Base-by-base conservation (phyloP, 2,329 filamentous ascomycete genomes). In the Phialophora macrospora region DNA sequence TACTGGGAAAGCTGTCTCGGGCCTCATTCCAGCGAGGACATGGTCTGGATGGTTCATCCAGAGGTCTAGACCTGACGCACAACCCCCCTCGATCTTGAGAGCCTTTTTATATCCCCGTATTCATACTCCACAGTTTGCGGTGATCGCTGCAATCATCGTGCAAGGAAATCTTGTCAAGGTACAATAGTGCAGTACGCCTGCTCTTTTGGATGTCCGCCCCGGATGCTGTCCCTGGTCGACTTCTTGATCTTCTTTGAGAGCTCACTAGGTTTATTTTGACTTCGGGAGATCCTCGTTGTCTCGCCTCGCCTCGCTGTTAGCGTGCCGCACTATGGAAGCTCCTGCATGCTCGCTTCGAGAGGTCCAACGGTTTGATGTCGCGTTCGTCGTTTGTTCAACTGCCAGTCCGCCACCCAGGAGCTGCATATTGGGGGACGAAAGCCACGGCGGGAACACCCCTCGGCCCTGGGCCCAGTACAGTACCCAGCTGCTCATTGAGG, bases 271-370 rank as follows among this genome's bases (percentile, higher is more conserved):
- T 14, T 26, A 32, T 32, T 54, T 54, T 54, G 51, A 54, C 51
- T 54, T 54, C 24, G 51, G 24, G n/a, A n/a, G 20, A 32, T 54
- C 51, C 28, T 54, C 28, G 51, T 30, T 8, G 7, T 30, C 20
- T 32, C 14, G 51, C 51, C 51, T 54, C 51, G 51, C 51, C 28
- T 54, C 51, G 51, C 51, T 54, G 11, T 30, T 54, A 54, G 51
- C n/a, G 14, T n/a, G 51, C 51, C 51, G 26, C 51, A 54, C 22
- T 7, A 54, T 20, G 28, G 48, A 54, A 54, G 20, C 51, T 54
- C 56, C 56, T 59, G 56, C 56, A 59, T 59, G 22, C 56, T 59
- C 56, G 56, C 56, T 59, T 59, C 30, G 26, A 32, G 24, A 28
- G 41, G 6, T 24, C 56, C 7, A 22, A 22, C n/a, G 44, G 56